A percentile compares a stretch with the other conserved stretches of the same genome.
Evolutionary conservation across 2,329 filamentous ascomycete genomes (phyloP).

Genomic region (Xylaria sp.): DNA sequence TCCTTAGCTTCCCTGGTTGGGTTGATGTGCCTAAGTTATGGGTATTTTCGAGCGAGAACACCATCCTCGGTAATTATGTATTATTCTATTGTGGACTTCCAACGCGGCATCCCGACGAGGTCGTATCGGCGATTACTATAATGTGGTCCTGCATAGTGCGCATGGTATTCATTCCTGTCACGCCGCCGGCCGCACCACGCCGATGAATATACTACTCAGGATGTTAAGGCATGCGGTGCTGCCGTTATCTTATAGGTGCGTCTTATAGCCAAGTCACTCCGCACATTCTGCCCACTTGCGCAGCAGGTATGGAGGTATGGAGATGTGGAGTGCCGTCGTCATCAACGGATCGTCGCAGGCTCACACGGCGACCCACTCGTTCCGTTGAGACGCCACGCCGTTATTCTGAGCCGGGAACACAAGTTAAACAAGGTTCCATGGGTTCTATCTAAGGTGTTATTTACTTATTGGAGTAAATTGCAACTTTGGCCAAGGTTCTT

Average conservation of each 20-base stretch:
- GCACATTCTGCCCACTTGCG: neutral
- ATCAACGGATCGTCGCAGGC: constrained; percentile 15
- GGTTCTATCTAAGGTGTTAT: neutral
- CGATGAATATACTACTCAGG: neutral
- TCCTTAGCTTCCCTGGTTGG: neutral
- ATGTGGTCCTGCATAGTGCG: neutral
- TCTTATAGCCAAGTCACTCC: neutral
- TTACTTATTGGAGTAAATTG: too few relatives aligned
- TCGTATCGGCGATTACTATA: constrained; percentile 16
- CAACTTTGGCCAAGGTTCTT: too few relatives aligned
- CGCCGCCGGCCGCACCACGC: constrained; percentile 1
- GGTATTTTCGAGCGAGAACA: constrained; percentile 1
- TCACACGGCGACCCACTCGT: constrained; percentile 30
- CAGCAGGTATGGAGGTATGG: neutral
- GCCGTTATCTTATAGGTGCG: neutral
- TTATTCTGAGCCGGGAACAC: constrained; percentile 18
- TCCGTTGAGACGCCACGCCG: constrained; percentile 33
- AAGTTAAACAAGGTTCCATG: neutral
- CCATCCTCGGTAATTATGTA: neutral
- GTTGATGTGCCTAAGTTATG: neutral
- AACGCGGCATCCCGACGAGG: neutral
- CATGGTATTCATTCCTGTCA: neutral
- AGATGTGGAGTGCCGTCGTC: constrained; percentile 7
- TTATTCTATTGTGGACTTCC: neutral
- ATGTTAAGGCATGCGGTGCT: neutral